These are phyloP conservation scores for Dryas drummondii DNA, from an alignment of 306 rosid species.

Conservation along the genomic window DNA sequence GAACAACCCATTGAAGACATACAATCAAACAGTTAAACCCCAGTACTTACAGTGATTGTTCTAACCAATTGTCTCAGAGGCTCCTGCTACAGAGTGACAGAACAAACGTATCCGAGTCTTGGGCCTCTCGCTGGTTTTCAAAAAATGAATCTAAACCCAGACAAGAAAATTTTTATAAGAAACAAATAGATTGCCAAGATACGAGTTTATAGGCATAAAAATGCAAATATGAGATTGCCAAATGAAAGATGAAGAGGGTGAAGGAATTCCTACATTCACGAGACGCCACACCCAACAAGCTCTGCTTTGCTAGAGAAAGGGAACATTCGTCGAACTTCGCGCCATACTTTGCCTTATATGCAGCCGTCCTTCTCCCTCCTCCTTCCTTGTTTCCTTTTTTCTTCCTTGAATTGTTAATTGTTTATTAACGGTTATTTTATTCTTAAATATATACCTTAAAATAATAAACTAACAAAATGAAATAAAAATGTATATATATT, in stretches of 20 bases:
- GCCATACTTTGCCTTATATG: conserved; percentile 23
- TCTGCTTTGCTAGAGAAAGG: neutral
- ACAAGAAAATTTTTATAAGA: neutral
- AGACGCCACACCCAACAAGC: conserved; percentile 19
- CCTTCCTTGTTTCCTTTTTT: neutral
- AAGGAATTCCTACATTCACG: conserved; percentile 13
- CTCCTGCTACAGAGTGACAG: neutral
- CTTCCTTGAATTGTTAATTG: neutral
- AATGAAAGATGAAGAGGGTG: neutral
- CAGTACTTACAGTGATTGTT: conserved; percentile 25
- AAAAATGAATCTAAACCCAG: conserved; percentile 19
- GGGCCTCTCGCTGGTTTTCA: conserved; percentile 30
- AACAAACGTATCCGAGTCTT: conserved; percentile 1
- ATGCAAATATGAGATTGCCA: neutral
- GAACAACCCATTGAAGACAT: conserved; percentile 9
- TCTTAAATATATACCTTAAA: too few species aligned
- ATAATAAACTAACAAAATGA: too few species aligned
- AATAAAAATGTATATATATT: too few species aligned
- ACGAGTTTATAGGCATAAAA: neutral
- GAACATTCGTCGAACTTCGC: conserved; percentile 27
- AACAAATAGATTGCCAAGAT: neutral
- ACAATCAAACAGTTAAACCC: conserved; percentile 21
- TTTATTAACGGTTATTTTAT: neutral
- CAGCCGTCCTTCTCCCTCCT: neutral
- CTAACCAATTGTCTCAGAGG: neutral